Evolutionary conservation across 192 early-diverging fungal species (phyloP).

Genomic region (Linnemannia exigua): DNA sequence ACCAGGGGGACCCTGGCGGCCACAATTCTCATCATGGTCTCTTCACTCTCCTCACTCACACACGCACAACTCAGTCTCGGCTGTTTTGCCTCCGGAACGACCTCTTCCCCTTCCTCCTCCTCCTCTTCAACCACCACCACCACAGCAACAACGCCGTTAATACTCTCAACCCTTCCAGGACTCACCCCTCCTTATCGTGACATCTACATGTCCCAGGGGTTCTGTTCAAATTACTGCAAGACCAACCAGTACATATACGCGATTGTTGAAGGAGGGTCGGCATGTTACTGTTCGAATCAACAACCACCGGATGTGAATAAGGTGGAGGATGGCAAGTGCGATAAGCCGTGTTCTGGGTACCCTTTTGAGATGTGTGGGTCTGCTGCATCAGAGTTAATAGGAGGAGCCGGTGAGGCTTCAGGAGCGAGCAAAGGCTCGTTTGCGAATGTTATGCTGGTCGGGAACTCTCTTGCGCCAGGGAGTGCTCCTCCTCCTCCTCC

Average conservation of each 20-base stretch:
- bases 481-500: background rate
- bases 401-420: background rate
- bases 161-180: background rate
- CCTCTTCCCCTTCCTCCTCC: too few relatives aligned
- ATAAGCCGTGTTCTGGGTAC: constrained; percentile 36
- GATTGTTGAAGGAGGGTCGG: constrained; percentile 4
- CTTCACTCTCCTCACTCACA: background rate
- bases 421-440: constrained; percentile 1
- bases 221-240: constrained; percentile 30
- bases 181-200: constrained; percentile 11
- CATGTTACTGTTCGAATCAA: constrained; percentile 27
- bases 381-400: background rate
- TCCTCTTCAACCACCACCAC: too few relatives aligned
- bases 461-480: background rate
- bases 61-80: constrained; percentile 28
- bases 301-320: background rate
- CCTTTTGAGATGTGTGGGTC: constrained; percentile 46
- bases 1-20: background rate
- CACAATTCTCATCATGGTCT: background rate
- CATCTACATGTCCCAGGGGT: constrained; percentile 43
- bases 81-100: constrained; percentile 10
- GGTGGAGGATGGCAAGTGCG: constrained; percentile 16
- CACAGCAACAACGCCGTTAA: too few relatives aligned
- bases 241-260: constrained; percentile 11
- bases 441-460: constrained; percentile 23